These are phyloP conservation scores for Circinella minor DNA, from an alignment of 371 early-diverging fungal species.

Conservation along the genomic window DNA sequence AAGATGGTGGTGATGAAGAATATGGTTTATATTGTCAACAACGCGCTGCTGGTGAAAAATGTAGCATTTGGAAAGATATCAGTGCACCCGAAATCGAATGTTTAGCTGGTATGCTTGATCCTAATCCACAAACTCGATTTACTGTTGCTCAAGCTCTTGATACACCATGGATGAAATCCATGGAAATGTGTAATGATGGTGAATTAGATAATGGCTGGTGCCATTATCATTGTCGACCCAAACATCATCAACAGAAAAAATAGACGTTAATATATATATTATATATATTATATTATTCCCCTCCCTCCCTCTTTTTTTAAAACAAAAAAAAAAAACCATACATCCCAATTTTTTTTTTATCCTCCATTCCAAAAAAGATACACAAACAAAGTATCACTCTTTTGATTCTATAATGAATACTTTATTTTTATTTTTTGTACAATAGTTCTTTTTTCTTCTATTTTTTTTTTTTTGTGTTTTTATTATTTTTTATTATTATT, in stretches of 20 bases:
- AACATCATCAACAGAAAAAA: slow-evolving; percentile 6
- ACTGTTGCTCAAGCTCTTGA: slow-evolving; percentile 47
- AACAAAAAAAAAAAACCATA: too few relatives aligned
- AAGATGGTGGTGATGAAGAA: slow-evolving; percentile 40
- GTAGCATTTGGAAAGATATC: slow-evolving; percentile 32
- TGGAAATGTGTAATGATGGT: slow-evolving; percentile 52
- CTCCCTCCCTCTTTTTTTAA: background rate
- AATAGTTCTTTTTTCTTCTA: too few relatives aligned
- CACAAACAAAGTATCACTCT: too few relatives aligned
- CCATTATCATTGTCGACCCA: slow-evolving; percentile 37
- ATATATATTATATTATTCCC: background rate
- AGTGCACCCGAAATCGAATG: slow-evolving; percentile 34
- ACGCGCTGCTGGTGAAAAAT: slow-evolving; percentile 7
- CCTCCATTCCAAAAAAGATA: too few relatives aligned
- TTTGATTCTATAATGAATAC: too few relatives aligned
- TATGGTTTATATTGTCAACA: slow-evolving; percentile 31
- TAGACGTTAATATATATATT: background rate
- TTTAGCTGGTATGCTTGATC: slow-evolving; percentile 53
- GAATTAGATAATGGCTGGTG: slow-evolving; percentile 45
- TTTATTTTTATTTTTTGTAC: too few relatives aligned
- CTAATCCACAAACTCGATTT: slow-evolving; percentile 51
- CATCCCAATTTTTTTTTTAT: too few relatives aligned
- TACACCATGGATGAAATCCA: slow-evolving; percentile 45
- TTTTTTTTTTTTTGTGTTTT: too few relatives aligned
- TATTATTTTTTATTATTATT: too few relatives aligned